These are phyloP conservation scores for Adansonia grandidieri DNA, from an alignment of 441 rosid genomes.

Conservation along the genomic window DNA sequence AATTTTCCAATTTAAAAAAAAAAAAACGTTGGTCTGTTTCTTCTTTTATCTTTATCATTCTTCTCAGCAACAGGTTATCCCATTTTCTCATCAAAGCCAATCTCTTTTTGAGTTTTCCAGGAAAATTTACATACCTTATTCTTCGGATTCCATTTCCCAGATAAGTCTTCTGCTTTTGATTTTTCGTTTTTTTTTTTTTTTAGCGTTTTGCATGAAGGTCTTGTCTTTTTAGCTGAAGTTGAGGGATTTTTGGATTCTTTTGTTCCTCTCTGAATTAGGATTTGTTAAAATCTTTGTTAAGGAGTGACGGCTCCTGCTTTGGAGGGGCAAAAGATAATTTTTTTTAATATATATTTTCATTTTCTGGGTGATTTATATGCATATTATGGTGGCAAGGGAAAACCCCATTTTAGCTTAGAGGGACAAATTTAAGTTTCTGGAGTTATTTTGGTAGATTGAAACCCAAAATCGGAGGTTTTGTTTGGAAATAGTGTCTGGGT, in stretches of 20 bases:
- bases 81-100: slow-evolving; percentile 18
- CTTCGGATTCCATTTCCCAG: slow-evolving; percentile 28
- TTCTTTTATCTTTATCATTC: background rate
- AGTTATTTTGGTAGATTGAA: slow-evolving; percentile 27
- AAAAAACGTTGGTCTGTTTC: slow-evolving; percentile 26
- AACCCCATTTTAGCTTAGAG: slow-evolving; percentile 22
- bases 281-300: slow-evolving; percentile 30
- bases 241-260: slow-evolving; percentile 18
- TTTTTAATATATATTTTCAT: background rate
- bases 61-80: background rate
- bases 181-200: background rate
- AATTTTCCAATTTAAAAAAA: background rate
- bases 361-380: slow-evolving; percentile 3
- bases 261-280: slow-evolving; percentile 49
- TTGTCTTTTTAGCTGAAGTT: slow-evolving; percentile 20
- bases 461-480: slow-evolving; percentile 19
- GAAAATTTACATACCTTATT: slow-evolving; percentile 20
- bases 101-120: slow-evolving; percentile 27
- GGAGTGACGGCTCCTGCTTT: slow-evolving; percentile 38
- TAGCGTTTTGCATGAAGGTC: background rate
- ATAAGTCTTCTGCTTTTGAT: slow-evolving; percentile 30
- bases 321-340: slow-evolving; percentile 29
- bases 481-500: slow-evolving; percentile 25
- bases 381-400: background rate
- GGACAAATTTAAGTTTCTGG: slow-evolving; percentile 26